Evolutionary conservation across 164 flowering plant species (phyloP), one percentile per base, ranked within the genome.

Genomic region (Vitis cinerea): DNA sequence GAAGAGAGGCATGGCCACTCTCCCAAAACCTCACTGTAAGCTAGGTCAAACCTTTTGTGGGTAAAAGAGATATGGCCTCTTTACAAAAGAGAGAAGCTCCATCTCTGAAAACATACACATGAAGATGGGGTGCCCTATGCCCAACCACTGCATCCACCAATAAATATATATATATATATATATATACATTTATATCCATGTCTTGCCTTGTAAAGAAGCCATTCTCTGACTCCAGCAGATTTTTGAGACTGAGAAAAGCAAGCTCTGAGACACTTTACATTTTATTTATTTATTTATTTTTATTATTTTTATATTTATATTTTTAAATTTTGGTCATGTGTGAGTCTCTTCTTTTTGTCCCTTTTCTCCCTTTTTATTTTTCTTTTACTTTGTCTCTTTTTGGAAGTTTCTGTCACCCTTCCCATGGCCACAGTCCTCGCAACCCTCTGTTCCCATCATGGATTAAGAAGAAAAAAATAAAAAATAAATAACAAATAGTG

Each of bases 321-420:
- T 49, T 62, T 73, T 29, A 23, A 19, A 19, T 31, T 58, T 57
- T 63, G 44, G 44, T 37, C 44, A 37, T 37, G 44, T 37, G 44
- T 37, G 44, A 37, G 44, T 37, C 44, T 37, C 44, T 61, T 59
- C 60, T 44, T 47, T 23, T 65, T 51, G 65, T 30, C 23, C 64
- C 72, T 71, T 63, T 59, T 16, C 44, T 30, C 51, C 27, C 55
- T 50, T 52, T 11, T 72, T 66, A 17, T 23, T 11, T 51, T 66
- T 61, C 44, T 17, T 58, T 13, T 67, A 53, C 71, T 48, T 57
- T 63, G 53, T 16, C 52, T 65, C 74, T 74, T 78, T 73, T 74
- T 71, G 75, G 78, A 74, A 78, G 75, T 70, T 78, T 78, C 81
- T 61, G 13, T 67, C 69, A 78, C 70, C 72, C 59, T 67, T 74